Conservation (phyloP, 2,329 filamentous ascomycete genomes). For the Incumbomyces lentus region DNA sequence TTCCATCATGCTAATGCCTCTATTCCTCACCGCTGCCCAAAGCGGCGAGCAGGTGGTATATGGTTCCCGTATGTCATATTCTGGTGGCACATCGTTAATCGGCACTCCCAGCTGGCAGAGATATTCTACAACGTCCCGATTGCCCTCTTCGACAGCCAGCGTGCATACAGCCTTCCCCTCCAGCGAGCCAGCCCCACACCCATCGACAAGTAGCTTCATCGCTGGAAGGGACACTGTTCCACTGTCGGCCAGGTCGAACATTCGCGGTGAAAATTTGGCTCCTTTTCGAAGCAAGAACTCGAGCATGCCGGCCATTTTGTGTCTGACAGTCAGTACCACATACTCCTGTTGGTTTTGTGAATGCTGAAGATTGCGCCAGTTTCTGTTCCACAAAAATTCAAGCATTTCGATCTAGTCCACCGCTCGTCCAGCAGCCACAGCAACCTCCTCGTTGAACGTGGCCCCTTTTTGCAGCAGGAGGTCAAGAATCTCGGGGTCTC, state of each 20-base stretch:
- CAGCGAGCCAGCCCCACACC: constrained; percentile 2
- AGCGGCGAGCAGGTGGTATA: constrained; percentile 2
- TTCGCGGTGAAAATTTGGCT: background rate
- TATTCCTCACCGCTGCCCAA: constrained; percentile 6
- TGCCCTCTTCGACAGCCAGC: constrained; percentile 4
- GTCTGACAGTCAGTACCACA: no score
- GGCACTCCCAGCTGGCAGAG: constrained; percentile 4
- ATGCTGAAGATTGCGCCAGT: no score
- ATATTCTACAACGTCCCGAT: constrained; percentile 4
- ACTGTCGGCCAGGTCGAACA: constrained; percentile 4
- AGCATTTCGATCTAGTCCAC: no score
- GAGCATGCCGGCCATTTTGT: constrained; percentile 5
- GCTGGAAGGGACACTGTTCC: constrained; percentile 1
- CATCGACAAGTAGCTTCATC: constrained; percentile 4
- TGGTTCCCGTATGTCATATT: constrained; percentile 5
- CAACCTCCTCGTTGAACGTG: no score
- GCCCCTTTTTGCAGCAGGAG: no score
- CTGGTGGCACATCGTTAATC: constrained; percentile 4
- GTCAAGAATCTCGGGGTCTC: no score
- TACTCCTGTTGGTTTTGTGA: no score
- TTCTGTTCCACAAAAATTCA: no score
- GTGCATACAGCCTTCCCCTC: constrained; percentile 2
- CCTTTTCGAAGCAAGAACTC: constrained; percentile 4
- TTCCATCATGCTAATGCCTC: constrained; percentile 8
- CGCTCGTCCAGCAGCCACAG: no score